Evolutionary conservation across 331 rosid species (phyloP), one percentile per base, ranked within the genome.

Genomic region (Quercus lobata): DNA sequence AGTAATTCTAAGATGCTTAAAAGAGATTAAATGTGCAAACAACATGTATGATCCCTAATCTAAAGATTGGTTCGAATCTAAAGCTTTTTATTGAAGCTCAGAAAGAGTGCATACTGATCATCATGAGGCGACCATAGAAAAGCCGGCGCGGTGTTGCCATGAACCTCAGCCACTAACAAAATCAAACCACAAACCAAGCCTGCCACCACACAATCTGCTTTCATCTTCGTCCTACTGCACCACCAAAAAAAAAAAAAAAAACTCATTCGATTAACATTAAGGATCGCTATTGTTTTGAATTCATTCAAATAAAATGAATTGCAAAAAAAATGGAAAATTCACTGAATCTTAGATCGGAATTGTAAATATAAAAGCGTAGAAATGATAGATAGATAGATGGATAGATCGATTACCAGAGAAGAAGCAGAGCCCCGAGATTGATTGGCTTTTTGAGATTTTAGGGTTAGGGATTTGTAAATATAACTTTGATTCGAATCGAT

Each of bases 111-210:
- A 21, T 57, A 87, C 90, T 74, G 56, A n/a, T 79, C 69, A 46
- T 81, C 21, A 46, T 68, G 84, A 18, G 88, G 84, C 5, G 91
- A 85, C 91, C 91, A 88, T 52, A 88, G 86, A 30, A 88, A 88
- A 18, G 91, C 91, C 1, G 91, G 89, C 57, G 80, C 86, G 5
- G 91, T 88, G 16, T 87, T 85, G 27, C 75, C 62, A 52, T 65
- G 53, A 55, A 46, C 18, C 57, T 44, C 55, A 12, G 16, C 74
- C 27, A 14, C 24, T 44, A 71, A 24, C 16, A 71, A 5, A 71
- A 56, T 46, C 65, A 73, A 19, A 5, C 53, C 66, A 34, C 1
- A 34, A 55, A 73, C 58, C 68, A 73, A 30, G 1, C 27, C 49
- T 65, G n/a, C 52, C 77, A 73, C 62, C n/a, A 73, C 34, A 11